Percentiles rank a stretch among this genome's conserved stretches.
Evolutionary conservation across 768 basidiomycete genomes (phyloP).

Genomic region (Serendipita indica): DNA sequence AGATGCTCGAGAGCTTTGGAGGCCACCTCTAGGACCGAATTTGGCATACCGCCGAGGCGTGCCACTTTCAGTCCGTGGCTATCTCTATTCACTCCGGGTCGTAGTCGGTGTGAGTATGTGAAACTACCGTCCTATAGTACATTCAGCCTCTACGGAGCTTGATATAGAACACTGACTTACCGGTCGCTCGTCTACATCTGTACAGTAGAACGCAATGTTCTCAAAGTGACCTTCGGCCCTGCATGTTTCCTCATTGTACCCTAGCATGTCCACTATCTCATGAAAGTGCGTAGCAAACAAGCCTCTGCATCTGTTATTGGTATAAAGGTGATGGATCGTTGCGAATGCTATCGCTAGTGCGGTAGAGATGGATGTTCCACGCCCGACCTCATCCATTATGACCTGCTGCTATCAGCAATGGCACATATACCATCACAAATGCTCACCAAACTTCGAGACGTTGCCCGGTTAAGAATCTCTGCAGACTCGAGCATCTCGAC

Average conservation of each 20-base stretch:
- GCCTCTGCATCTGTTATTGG: constrained; percentile 60
- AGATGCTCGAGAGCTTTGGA: constrained; percentile 34
- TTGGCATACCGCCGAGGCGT: constrained; percentile 70
- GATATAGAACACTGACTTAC: constrained; percentile 28
- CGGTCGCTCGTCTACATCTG: constrained; percentile 63
- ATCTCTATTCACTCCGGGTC: constrained; percentile 73
- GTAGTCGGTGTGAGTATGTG: constrained; percentile 67
- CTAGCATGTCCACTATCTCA: constrained; percentile 75
- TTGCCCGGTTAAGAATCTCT: constrained; percentile 75
- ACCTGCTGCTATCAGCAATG: constrained; percentile 35
- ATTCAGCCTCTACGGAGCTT: not conserved
- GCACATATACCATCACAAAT: not conserved
- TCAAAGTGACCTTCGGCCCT: constrained; percentile 35
- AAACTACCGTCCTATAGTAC: constrained; percentile 52
- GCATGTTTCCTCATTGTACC: constrained; percentile 32
- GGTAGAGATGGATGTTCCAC: constrained; percentile 85
- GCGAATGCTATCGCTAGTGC: constrained; percentile 91
- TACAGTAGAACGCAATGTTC: constrained; percentile 75
- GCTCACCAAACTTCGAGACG: constrained; percentile 64
- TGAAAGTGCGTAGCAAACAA: constrained; percentile 99
- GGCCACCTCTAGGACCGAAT: constrained; percentile 44
- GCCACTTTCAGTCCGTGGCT: constrained; percentile 90
- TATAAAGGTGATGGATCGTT: constrained; percentile 64
- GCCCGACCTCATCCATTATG: constrained; percentile 99
- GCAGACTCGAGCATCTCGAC: constrained; percentile 95